Evolutionary conservation across 225 moss, liverwort and hornwort species (phyloP).

Genomic region (Pseudoscleropodium purum): DNA sequence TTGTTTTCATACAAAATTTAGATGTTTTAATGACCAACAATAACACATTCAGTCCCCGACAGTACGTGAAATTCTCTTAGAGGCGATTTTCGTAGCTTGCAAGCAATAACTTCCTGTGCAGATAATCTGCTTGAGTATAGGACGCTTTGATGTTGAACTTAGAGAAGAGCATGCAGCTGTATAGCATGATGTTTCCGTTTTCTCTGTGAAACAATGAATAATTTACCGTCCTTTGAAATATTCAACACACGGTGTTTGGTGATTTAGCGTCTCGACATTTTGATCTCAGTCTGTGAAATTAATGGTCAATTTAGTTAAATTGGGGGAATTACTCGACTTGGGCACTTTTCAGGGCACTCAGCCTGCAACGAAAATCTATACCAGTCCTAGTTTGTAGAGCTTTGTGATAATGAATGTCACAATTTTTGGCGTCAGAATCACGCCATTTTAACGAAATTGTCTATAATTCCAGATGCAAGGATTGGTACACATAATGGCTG

Average conservation of each 20-base stretch:
- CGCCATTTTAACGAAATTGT: background rate
- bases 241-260: background rate
- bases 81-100: background rate
- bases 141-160: background rate
- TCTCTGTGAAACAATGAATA: background rate
- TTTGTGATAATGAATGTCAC: background rate
- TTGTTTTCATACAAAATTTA: background rate
- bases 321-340: background rate
- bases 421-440: too few species aligned
- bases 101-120: background rate
- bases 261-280: background rate
- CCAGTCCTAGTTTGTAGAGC: background rate
- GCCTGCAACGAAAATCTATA: background rate
- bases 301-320: background rate
- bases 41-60: background rate
- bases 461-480: background rate
- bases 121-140: background rate
- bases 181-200: background rate
- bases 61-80: too few species aligned
- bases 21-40: background rate
- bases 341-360: background rate
- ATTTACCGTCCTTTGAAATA: background rate
- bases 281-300: background rate
- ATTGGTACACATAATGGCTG: background rate
- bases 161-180: background rate